Base-by-base conservation (phyloP, 2,329 filamentous ascomycete genomes). In the Neonectria coccinea region DNA sequence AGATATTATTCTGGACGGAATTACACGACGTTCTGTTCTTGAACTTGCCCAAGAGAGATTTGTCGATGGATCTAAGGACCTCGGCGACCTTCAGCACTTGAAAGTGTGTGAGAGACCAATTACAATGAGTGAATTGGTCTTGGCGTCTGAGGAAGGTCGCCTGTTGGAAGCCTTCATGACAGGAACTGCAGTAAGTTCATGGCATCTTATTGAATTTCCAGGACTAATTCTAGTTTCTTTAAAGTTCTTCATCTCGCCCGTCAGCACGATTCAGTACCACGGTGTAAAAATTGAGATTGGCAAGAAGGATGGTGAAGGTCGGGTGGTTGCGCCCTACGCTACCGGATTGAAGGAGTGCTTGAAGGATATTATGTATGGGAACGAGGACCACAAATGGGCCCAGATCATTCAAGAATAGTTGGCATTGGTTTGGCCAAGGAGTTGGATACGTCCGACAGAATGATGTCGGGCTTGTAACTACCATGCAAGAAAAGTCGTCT, bases 111-210 rank as follows among this genome's bases (percentile, higher is more conserved):
- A 62, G 18, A 14, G 53, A 3, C 6, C 20, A 11, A 52, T 56
- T n/a, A 18, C 45, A 1, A 62, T 62, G 7, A n/a, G 33, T 16
- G 59, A 62, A 39, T 36, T 62, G n/a, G 5, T 42, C 8, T 25
- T 56, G 5, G 59, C 59, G 3, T 14, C 9, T 11, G 8, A 10
- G 9, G 53, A 62, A 9, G 59, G 59, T 3, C 16, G 59, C 11
- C 45, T 62, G 8, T 10, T 56, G 5, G 59, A 57, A n/a, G 22
- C 16, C 11, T 62, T 62, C 42, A 53, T 33, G 1, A 14, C 59
- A 2, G 59, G 53, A 1, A 62, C 59, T 2, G 59, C 59, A 2
- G 59, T 62, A 52, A 62, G 59, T 36, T 56, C 42, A 4, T 22
- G 10, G 9, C 14, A 11, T 8, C n/a, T 20, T 22, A 7, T 22